Conservation (phyloP, 2,329 filamentous ascomycete species). For the Bertia moriformis region DNA sequence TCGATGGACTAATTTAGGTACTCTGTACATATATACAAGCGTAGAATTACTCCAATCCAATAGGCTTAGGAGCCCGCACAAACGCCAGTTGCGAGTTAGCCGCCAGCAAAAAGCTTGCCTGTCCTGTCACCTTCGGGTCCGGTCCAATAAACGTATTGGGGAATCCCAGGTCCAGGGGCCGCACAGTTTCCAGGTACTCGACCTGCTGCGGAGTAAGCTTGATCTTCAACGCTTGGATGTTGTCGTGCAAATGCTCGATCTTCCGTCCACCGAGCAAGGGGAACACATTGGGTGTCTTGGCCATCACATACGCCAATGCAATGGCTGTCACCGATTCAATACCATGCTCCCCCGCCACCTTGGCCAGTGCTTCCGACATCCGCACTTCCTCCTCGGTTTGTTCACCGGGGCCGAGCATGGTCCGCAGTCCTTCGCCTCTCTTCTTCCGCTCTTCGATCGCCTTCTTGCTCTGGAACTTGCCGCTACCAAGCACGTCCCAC, state of each 20-base stretch:
- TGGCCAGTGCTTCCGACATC: conserved; percentile 30
- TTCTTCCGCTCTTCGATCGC: conserved; percentile 14
- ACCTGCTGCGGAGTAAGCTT: neutral
- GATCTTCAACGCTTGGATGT: neutral
- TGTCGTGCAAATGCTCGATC: conserved; percentile 4
- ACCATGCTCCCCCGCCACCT: conserved; percentile 19
- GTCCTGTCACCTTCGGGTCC: neutral
- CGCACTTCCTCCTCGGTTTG: conserved; percentile 25
- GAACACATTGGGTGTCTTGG: conserved; percentile 35
- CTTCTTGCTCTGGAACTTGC: conserved; percentile 27
- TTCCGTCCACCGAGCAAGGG: conserved; percentile 7
- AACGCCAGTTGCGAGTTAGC: neutral
- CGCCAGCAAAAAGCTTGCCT: neutral
- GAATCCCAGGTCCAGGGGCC: neutral
- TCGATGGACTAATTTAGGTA: no score
- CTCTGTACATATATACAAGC: neutral
- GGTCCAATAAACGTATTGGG: neutral
- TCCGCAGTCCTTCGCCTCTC: conserved; percentile 21
- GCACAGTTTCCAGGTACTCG: neutral
- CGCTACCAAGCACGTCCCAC: conserved; percentile 43
- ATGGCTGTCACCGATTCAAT: conserved; percentile 24
- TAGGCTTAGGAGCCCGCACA: neutral
- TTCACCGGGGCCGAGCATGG: conserved; percentile 15
- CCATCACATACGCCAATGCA: conserved; percentile 37
- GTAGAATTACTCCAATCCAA: neutral